A percentile compares a stretch with the other conserved stretches of the same genome.
These are phyloP conservation scores for Angophora floribunda DNA, from an alignment of 345 rosid genomes.

Conservation along the genomic window DNA sequence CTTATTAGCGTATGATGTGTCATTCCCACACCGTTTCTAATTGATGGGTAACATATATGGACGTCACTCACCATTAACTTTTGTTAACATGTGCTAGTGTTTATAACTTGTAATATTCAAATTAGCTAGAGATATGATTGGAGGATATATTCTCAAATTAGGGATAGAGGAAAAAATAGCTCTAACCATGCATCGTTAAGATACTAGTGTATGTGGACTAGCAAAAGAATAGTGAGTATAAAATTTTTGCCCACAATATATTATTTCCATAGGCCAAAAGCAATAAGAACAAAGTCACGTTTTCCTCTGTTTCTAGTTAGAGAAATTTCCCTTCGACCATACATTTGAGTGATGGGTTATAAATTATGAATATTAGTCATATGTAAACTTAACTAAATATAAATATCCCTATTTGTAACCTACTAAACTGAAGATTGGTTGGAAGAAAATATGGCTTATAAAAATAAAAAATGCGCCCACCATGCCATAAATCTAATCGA, in stretches of 20 bases:
- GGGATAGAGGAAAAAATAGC: not conserved
- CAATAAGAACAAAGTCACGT: not conserved
- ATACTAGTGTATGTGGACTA: not conserved
- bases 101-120: not conserved
- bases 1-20: fast-evolving
- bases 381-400: not conserved
- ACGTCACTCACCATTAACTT: not conserved
- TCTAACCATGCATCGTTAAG: not conserved
- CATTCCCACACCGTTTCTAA: not conserved
- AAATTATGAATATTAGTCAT: not conserved
- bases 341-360: not conserved
- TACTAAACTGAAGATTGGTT: not conserved
- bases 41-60: not conserved
- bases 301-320: not conserved
- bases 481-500: not conserved
- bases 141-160: not conserved
- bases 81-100: not conserved
- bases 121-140: not conserved
- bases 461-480: not conserved
- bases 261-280: not conserved
- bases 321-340: not conserved
- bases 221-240: not conserved
- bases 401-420: not conserved
- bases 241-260: not conserved
- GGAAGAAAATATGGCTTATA: not conserved